Percentiles rank a stretch among this genome's conserved stretches.
These are phyloP conservation scores for Eucalyptus cloeziana DNA, from an alignment of 345 rosid species.

Conservation along the genomic window DNA sequence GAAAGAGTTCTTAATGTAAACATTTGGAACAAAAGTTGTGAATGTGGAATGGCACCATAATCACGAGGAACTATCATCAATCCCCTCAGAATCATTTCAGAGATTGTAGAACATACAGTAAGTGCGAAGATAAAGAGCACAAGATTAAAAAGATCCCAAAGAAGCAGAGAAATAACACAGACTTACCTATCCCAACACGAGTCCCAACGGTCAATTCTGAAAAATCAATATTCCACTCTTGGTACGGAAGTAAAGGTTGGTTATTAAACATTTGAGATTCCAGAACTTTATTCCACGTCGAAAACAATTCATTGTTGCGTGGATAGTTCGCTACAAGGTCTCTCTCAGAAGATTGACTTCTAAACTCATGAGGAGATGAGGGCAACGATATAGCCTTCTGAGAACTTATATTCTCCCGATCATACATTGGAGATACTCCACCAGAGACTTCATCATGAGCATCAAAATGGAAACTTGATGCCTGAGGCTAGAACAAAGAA, in stretches of 20 bases:
- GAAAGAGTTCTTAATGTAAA: background rate
- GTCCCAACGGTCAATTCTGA: slow-evolving; percentile 87
- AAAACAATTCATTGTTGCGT: slow-evolving; percentile 32
- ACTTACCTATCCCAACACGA: slow-evolving; percentile 95
- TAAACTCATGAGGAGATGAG: slow-evolving; percentile 79
- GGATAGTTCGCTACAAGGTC: slow-evolving; percentile 30
- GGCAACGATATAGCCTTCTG: slow-evolving; percentile 94
- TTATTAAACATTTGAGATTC: slow-evolving; percentile 76
- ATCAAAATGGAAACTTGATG: slow-evolving; percentile 46
- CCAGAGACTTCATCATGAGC: slow-evolving; percentile 49
- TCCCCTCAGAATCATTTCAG: background rate
- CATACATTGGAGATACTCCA: slow-evolving; percentile 51
- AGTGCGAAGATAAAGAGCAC: background rate
- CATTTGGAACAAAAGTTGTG: background rate
- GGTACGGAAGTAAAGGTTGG: slow-evolving; percentile 63
- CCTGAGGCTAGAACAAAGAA: slow-evolving; percentile 19
- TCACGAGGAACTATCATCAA: background rate
- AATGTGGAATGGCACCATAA: background rate
- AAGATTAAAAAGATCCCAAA: background rate
- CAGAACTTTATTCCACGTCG: slow-evolving; percentile 76
- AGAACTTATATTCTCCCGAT: slow-evolving; percentile 44
- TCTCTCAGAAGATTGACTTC: slow-evolving; percentile 46
- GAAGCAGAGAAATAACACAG: background rate
- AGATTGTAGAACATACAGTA: background rate
- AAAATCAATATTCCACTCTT: slow-evolving; percentile 95